These are phyloP conservation scores for Solioccasus polychromus DNA, from an alignment of 768 basidiomycete genomes.

Conservation along the genomic window DNA sequence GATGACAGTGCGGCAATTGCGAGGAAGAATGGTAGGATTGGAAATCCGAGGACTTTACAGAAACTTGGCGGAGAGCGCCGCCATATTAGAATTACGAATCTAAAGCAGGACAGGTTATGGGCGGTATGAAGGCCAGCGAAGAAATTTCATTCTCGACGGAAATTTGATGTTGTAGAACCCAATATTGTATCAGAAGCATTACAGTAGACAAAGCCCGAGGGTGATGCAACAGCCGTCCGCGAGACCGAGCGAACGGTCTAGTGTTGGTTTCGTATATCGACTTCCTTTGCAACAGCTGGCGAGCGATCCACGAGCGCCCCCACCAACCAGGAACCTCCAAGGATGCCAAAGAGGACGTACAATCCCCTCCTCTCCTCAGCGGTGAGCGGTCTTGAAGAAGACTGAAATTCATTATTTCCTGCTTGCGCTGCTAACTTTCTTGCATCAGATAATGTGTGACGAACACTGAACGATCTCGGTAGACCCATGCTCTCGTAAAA, in stretches of 20 bases:
- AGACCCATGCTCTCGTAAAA: conserved; percentile 38
- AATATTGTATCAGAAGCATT: too few relatives aligned
- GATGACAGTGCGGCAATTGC: conserved; percentile 52
- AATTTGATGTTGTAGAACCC: too few relatives aligned
- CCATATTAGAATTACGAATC: conserved; percentile 21
- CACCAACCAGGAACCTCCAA: conserved; percentile 47
- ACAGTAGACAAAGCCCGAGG: too few relatives aligned
- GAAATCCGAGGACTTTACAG: conserved; percentile 48
- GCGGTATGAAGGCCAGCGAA: conserved; percentile 8
- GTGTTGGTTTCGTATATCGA: conserved; percentile 5
- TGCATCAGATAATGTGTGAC: conserved; percentile 15
- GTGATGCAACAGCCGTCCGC: too few relatives aligned
- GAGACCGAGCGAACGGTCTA: conserved; percentile 11
- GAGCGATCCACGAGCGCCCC: conserved; percentile 33
- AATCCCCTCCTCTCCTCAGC: conserved; percentile 46
- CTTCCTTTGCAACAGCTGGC: conserved; percentile 7
- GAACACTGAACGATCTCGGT: conserved; percentile 28
- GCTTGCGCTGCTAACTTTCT: conserved; percentile 11
- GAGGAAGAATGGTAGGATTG: conserved; percentile 50
- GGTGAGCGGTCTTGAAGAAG: conserved; percentile 35
- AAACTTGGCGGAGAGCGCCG: conserved; percentile 48
- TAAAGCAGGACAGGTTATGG: not conserved
- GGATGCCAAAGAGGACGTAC: conserved; percentile 46
- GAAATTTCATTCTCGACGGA: conserved; percentile 1
- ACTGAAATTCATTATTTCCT: conserved; percentile 12